Percentiles rank a stretch among this genome's conserved stretches.
These are phyloP conservation scores for Tetracladium setigerum DNA, from an alignment of 495 filamentous ascomycete genomes.

Conservation along the genomic window DNA sequence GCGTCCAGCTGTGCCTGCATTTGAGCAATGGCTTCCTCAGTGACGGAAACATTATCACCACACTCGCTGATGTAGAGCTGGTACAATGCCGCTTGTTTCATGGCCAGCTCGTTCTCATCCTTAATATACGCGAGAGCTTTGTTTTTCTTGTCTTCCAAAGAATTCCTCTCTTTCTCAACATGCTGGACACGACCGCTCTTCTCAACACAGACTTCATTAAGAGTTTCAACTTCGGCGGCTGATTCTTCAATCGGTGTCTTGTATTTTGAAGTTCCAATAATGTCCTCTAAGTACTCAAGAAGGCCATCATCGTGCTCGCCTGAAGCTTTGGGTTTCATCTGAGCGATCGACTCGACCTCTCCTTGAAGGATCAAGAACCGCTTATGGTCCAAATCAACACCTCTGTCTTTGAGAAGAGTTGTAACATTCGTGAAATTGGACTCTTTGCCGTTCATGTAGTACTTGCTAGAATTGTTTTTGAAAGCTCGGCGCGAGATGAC, in stretches of 20 bases:
- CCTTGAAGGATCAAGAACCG: slow-evolving; percentile 95
- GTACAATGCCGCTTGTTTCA: slow-evolving; percentile 84
- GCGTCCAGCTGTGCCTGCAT: slow-evolving; percentile 82
- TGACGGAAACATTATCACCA: slow-evolving; percentile 79
- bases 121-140: slow-evolving; percentile 81
- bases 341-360: slow-evolving; percentile 96
- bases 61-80: slow-evolving; percentile 86
- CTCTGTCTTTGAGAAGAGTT: slow-evolving; percentile 75
- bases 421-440: slow-evolving; percentile 91
- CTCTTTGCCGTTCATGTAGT: slow-evolving; percentile 84
- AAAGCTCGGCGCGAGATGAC: slow-evolving; percentile 88
- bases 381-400: slow-evolving; percentile 96
- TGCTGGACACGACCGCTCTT: slow-evolving; percentile 93
- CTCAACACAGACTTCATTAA: slow-evolving; percentile 91
- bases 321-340: slow-evolving; percentile 96
- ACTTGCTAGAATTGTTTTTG: slow-evolving; percentile 96
- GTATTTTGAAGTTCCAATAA: slow-evolving; percentile 97
- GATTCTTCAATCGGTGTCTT: slow-evolving; percentile 94
- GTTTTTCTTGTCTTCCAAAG: slow-evolving; percentile 92
- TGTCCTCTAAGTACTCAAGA: slow-evolving; percentile 95
- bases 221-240: slow-evolving; percentile 75
- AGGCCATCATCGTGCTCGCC: slow-evolving; percentile 95
- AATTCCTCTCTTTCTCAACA: slow-evolving; percentile 92
- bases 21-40: slow-evolving; percentile 80
- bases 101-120: slow-evolving; percentile 85